These are phyloP conservation scores for Rhododendron mucronatum DNA, from an alignment of 148 eudicot genomes.

Conservation along the genomic window DNA sequence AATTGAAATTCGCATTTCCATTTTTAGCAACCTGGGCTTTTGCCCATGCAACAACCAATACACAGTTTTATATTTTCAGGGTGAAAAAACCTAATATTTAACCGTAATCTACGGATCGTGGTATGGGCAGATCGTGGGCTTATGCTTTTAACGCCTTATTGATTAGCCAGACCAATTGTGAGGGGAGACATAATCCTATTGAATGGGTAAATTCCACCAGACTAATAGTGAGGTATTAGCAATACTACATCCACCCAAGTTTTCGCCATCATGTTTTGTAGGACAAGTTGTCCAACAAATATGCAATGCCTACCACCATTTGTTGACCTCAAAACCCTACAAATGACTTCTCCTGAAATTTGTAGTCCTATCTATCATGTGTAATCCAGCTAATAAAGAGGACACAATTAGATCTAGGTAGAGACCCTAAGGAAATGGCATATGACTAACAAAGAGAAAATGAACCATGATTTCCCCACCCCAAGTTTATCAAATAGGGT, in stretches of 20 bases:
- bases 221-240: background rate
- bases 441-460: conserved; percentile 3
- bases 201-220: background rate
- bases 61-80: background rate
- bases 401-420: background rate
- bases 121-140: background rate
- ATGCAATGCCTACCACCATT: background rate
- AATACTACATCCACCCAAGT: background rate
- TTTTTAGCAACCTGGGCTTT: conserved; percentile 12
- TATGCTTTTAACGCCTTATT: background rate
- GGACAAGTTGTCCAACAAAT: background rate
- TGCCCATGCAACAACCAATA: background rate
- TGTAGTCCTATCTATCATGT: background rate
- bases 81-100: background rate
- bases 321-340: background rate
- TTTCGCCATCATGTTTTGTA: background rate
- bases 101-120: background rate
- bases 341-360: background rate
- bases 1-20: background rate
- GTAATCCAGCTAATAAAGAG: background rate
- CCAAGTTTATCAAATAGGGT: conserved; percentile 14
- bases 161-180: background rate
- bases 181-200: background rate
- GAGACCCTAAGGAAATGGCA: background rate
- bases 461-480: conserved; percentile 26